A percentile compares a stretch with the other conserved stretches of the same genome.
phyloP scores from a whole-genome alignment of 805 yeast genomes.

The Yamadazyma kitorensis region DNA sequence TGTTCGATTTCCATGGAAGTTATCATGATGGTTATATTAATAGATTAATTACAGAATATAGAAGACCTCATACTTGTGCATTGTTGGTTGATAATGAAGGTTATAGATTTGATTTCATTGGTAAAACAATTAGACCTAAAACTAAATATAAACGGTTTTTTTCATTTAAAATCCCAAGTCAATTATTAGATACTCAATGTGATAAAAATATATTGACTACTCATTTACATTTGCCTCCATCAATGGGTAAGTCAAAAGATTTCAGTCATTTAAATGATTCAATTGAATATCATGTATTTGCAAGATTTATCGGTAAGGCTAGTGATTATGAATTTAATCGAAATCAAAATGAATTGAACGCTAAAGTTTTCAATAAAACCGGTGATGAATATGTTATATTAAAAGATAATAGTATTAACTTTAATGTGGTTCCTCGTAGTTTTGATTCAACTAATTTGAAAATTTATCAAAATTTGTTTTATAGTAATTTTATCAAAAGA shows the following conservation, averaged over 20 bases:
- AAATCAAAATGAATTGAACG: slow-evolving; percentile 11
- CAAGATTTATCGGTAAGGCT: slow-evolving; percentile 38
- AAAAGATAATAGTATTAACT: slow-evolving; percentile 20
- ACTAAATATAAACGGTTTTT: slow-evolving; percentile 35
- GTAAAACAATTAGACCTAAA: slow-evolving; percentile 1
- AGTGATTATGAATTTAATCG: slow-evolving; percentile 26
- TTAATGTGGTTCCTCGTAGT: slow-evolving; percentile 9
- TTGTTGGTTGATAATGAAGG: slow-evolving; percentile 8
- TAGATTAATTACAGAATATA: slow-evolving; percentile 27
- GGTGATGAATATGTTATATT: slow-evolving; percentile 42
- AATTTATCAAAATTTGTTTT: slow-evolving; percentile 20
- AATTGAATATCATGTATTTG: slow-evolving; percentile 31
- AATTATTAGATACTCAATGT: slow-evolving; percentile 37
- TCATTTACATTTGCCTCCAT: slow-evolving; percentile 37
- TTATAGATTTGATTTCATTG: slow-evolving; percentile 1
- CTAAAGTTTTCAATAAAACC: slow-evolving; percentile 27
- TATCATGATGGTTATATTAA: slow-evolving; percentile 40
- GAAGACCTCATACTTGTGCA: slow-evolving; percentile 6
- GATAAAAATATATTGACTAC: slow-evolving; percentile 25
- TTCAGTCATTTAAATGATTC: slow-evolving; percentile 25
- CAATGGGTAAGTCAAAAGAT: slow-evolving; percentile 31
- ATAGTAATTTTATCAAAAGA: slow-evolving; percentile 22
- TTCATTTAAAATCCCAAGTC: slow-evolving; percentile 38
- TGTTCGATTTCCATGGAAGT: slow-evolving; percentile 52
- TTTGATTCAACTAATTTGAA: slow-evolving; percentile 1